Evolutionary conservation across 495 filamentous ascomycete genomes (phyloP).

Genomic region (Sordaria brevicollis): DNA sequence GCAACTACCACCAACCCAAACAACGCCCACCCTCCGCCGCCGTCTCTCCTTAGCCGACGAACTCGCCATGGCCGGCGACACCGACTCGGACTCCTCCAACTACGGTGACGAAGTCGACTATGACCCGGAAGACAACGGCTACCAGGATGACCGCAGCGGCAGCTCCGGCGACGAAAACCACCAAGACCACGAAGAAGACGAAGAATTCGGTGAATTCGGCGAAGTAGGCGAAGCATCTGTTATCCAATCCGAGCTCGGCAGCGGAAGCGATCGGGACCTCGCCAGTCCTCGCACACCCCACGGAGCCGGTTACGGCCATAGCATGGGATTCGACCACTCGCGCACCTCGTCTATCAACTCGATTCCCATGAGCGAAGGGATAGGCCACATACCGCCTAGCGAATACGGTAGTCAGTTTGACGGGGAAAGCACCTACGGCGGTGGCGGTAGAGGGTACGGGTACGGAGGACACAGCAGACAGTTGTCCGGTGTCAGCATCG

Average conservation of each 20-base stretch:
- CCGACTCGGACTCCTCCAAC: conserved; percentile 3
- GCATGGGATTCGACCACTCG: neutral
- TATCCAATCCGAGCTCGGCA: neutral
- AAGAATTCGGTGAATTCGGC: neutral
- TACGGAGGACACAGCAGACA: neutral
- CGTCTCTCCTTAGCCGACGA: conserved; percentile 12
- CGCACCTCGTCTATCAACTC: neutral
- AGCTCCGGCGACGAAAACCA: conserved; percentile 3
- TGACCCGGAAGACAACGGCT: neutral
- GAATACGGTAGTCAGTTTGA: neutral
- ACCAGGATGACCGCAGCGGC: neutral
- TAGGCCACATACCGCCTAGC: neutral
- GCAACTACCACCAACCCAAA: neutral
- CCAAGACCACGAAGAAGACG: neutral
- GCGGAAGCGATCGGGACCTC: neutral
- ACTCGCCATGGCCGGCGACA: conserved; percentile 8
- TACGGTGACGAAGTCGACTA: conserved; percentile 4
- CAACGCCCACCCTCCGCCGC: neutral
- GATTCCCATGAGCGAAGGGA: neutral
- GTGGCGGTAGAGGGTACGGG: neutral
- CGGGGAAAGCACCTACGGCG: neutral
- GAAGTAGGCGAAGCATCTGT: neutral
- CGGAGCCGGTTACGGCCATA: too few species aligned
- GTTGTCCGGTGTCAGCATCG: neutral
- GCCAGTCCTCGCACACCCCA: neutral